Evolutionary conservation across 2,329 filamentous ascomycete genomes (phyloP).

Genomic region (Ophiocordyceps robertsii): DNA sequence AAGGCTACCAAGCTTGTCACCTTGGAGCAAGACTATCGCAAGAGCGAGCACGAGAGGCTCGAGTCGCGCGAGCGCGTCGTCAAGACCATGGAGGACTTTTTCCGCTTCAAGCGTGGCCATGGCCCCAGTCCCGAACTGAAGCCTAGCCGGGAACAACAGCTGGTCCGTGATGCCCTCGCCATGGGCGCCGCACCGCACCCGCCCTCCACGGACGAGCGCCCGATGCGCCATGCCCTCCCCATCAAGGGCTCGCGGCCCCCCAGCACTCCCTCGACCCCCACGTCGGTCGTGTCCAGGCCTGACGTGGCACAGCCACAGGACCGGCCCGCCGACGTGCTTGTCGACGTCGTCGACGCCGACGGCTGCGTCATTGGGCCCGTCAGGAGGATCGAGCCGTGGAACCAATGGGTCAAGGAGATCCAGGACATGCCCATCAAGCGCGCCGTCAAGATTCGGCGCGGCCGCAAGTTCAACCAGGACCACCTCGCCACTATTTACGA

Average conservation of each 20-base stretch:
- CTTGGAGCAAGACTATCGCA: conserved; percentile 18
- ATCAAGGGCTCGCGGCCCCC: neutral
- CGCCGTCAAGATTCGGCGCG: conserved; percentile 25
- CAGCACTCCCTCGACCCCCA: conserved; percentile 1
- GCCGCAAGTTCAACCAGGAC: conserved; percentile 24
- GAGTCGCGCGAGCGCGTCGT: conserved; percentile 14
- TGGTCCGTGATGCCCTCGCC: neutral
- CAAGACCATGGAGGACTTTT: conserved; percentile 19
- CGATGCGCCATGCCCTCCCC: neutral
- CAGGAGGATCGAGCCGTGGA: conserved; percentile 21
- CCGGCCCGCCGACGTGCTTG: conserved; percentile 8
- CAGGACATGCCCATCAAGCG: conserved; percentile 23
- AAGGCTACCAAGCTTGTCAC: conserved; percentile 19
- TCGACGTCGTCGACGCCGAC: conserved; percentile 22
- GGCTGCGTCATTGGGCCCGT: conserved; percentile 25
- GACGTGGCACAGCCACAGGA: neutral
- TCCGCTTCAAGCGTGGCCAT: conserved; percentile 16
- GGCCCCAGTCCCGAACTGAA: conserved; percentile 4
- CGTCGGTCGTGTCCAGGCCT: neutral
- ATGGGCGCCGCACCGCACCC: neutral
- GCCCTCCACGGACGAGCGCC: neutral
- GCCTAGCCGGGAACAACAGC: conserved; percentile 1
- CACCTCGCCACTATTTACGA: conserved; percentile 27
- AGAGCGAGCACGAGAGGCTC: conserved; percentile 13
- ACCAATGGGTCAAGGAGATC: conserved; percentile 25